These are phyloP conservation scores for Petasospora rhodanensis DNA, from an alignment of 1,139 yeast species.

Conservation along the genomic window DNA sequence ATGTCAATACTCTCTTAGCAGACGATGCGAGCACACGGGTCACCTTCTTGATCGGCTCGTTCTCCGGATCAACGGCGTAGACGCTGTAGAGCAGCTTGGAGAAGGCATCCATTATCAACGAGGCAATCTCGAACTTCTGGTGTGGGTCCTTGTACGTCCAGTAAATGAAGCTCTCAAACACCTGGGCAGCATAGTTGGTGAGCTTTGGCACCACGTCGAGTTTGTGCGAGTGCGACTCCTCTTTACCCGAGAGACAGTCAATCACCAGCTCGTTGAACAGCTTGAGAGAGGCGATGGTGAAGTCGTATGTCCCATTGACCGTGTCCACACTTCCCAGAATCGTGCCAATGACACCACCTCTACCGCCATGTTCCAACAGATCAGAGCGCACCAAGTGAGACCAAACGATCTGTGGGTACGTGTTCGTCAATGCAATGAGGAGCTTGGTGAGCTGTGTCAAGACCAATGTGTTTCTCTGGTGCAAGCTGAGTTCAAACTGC, in stretches of 20 bases:
- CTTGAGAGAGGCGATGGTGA: slow-evolving; percentile 56
- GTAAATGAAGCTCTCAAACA: slow-evolving; percentile 69
- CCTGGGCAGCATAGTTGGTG: slow-evolving; percentile 51
- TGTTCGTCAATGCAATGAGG: slow-evolving; percentile 42
- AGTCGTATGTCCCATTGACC: slow-evolving; percentile 59
- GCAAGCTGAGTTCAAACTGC: slow-evolving; percentile 65
- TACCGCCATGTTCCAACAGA: slow-evolving; percentile 59
- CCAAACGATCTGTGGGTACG: slow-evolving; percentile 72
- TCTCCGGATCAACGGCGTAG: slow-evolving; percentile 51
- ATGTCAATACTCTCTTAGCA: slow-evolving; percentile 44
- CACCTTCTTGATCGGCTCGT: slow-evolving; percentile 37
- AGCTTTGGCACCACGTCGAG: slow-evolving; percentile 54
- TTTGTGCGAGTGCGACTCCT: slow-evolving; percentile 38
- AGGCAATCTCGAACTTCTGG: slow-evolving; percentile 63
- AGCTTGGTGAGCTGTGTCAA: slow-evolving; percentile 48
- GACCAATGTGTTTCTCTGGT: slow-evolving; percentile 45
- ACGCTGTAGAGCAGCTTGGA: slow-evolving; percentile 49
- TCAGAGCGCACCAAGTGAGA: slow-evolving; percentile 66
- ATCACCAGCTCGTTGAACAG: slow-evolving; percentile 51
- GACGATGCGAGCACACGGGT: slow-evolving; percentile 48
- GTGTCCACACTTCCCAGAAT: slow-evolving; percentile 73
- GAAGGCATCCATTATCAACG: slow-evolving; percentile 51
- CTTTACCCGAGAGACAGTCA: slow-evolving; percentile 44
- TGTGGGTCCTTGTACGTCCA: slow-evolving; percentile 58
- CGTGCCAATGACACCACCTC: slow-evolving; percentile 60